Percentiles rank a stretch among this genome's conserved stretches.
These are phyloP conservation scores for Penicillium cataractarum DNA, from an alignment of 495 filamentous ascomycete species.

Conservation along the genomic window DNA sequence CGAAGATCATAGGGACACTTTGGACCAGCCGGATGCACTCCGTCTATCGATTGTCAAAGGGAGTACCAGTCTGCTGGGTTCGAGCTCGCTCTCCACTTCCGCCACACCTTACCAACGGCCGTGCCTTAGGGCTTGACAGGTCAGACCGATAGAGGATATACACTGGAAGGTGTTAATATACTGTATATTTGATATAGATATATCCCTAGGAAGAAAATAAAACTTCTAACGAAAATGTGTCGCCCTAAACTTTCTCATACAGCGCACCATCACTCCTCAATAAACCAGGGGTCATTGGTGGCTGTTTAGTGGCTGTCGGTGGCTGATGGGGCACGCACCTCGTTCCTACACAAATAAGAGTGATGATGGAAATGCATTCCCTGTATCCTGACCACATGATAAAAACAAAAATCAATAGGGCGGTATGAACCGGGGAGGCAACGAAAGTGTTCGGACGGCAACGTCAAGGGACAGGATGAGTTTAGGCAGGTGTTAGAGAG, in stretches of 20 bases:
- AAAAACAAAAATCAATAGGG: too few relatives aligned
- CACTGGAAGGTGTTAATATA: neutral
- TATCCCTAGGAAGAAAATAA: neutral
- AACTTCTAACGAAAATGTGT: neutral
- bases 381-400: neutral
- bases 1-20: conserved; percentile 2
- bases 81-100: conserved; percentile 15
- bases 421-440: neutral
- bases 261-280: neutral
- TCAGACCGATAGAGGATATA: neutral
- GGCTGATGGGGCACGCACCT: neutral
- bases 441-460: neutral
- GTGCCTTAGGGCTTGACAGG: neutral
- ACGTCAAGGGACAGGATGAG: neutral
- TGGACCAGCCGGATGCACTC: conserved; percentile 27
- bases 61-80: conserved; percentile 19
- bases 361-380: neutral
- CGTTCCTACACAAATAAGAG: neutral
- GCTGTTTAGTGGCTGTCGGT: conserved; percentile 1
- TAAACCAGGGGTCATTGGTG: conserved; percentile 4
- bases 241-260: neutral
- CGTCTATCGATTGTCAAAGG: conserved; percentile 19
- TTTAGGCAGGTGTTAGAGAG: neutral
- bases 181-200: too few relatives aligned
- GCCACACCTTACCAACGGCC: conserved; percentile 16